These are phyloP conservation scores for Aspergillus calidoustus DNA, from an alignment of 2,329 filamentous ascomycete species.

Conservation along the genomic window DNA sequence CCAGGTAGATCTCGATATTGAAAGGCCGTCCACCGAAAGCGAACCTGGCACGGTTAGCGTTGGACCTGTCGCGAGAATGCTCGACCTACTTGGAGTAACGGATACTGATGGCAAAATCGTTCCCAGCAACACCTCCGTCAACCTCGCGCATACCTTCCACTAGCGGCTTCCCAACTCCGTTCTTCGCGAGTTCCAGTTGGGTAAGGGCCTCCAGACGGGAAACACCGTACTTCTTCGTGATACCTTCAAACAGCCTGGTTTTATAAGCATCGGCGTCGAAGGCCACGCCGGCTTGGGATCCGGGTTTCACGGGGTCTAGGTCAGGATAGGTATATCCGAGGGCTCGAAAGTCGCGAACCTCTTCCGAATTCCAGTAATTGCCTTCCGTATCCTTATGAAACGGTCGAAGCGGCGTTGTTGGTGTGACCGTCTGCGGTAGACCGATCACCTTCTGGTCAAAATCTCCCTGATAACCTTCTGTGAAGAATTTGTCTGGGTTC, in stretches of 20 bases:
- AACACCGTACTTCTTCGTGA: slow-evolving; percentile 4
- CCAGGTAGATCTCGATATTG: slow-evolving; percentile 5
- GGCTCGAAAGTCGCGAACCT: background rate
- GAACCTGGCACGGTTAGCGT: background rate
- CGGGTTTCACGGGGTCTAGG: background rate
- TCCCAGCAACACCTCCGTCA: background rate
- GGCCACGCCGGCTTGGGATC: background rate
- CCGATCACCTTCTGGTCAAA: background rate
- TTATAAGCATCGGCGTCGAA: slow-evolving; percentile 1
- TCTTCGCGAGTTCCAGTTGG: background rate
- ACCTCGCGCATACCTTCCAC: slow-evolving; percentile 1
- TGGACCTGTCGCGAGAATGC: background rate
- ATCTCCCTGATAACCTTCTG: background rate
- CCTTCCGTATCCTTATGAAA: slow-evolving; percentile 3
- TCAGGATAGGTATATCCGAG: slow-evolving; percentile 14
- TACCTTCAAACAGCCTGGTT: background rate
- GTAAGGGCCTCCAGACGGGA: slow-evolving; percentile 3
- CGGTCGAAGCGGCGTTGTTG: slow-evolving; percentile 1
- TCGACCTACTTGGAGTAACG: slow-evolving; percentile 3
- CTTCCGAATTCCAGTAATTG: background rate
- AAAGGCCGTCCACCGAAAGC: slow-evolving; percentile 9
- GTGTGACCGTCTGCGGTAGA: background rate
- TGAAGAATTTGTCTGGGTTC: slow-evolving; percentile 14
- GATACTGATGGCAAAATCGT: slow-evolving; percentile 4
- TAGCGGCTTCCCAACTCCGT: background rate